A percentile compares a stretch with the other conserved stretches of the same genome.
phyloP scores from a whole-genome alignment of 108 stramenopile genomes.

The Discostella stelligeroides region DNA sequence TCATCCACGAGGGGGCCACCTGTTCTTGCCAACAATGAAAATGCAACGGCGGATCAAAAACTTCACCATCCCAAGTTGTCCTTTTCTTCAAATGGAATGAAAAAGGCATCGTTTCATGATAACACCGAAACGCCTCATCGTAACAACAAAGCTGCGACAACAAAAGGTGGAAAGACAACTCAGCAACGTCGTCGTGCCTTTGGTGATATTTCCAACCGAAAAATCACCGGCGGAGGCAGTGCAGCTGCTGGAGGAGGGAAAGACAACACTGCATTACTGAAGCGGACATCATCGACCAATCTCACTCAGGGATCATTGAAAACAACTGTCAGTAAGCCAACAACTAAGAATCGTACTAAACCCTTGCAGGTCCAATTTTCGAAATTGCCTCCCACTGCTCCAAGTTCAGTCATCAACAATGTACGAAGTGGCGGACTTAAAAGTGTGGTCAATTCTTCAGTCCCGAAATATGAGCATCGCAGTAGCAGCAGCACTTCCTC shows the following conservation, averaged over 20 bases:
- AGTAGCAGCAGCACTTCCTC: constrained; percentile 10
- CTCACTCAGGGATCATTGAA: background rate
- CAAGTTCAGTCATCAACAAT: background rate
- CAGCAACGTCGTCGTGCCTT: constrained; percentile 46
- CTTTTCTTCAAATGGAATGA: background rate
- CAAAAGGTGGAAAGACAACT: constrained; percentile 7
- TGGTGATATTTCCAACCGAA: constrained; percentile 48
- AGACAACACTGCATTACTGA: constrained; percentile 9
- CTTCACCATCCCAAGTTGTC: constrained; percentile 7
- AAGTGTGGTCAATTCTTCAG: constrained; percentile 2
- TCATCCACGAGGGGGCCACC: constrained; percentile 11
- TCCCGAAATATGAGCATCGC: too few relatives aligned
- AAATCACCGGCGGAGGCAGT: constrained; percentile 8
- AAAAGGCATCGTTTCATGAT: constrained; percentile 9
- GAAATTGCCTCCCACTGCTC: background rate
- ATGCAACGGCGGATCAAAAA: constrained; percentile 11
- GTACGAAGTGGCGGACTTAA: constrained; percentile 1
- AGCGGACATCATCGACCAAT: constrained; percentile 9
- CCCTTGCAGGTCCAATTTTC: constrained; percentile 20
- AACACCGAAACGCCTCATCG: constrained; percentile 32
- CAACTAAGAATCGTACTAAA: constrained; percentile 2
- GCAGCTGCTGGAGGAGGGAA: constrained; percentile 9
- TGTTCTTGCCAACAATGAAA: constrained; percentile 31
- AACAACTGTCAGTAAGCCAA: background rate
- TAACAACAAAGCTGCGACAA: constrained; percentile 9